Percentiles rank a stretch among this genome's conserved stretches.
Evolutionary conservation across 139 green algal genomes (phyloP).

Genomic region (Deuterostichococcus epilithicus): DNA sequence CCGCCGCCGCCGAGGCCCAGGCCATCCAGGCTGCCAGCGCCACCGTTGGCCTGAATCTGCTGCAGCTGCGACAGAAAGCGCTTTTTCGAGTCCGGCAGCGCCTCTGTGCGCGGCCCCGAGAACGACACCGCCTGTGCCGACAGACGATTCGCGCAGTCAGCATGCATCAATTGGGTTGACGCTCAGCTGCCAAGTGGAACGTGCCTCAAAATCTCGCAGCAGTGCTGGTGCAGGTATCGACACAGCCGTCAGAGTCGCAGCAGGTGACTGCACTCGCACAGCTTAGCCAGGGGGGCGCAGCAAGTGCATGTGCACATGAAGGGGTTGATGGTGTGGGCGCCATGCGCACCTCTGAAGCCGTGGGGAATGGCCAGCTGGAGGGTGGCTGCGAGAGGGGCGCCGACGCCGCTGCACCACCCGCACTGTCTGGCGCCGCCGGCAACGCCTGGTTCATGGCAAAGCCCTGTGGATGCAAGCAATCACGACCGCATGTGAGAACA

Average conservation of each 20-base stretch:
- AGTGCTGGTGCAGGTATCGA: too few species aligned
- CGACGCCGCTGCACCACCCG: background rate
- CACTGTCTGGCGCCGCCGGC: background rate
- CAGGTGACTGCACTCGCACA: too few species aligned
- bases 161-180: too few species aligned
- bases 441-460: background rate
- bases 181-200: too few species aligned
- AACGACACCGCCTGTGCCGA: background rate
- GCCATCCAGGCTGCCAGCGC: background rate
- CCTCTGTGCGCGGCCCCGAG: background rate
- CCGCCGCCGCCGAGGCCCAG: background rate
- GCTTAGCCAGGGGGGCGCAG: too few species aligned
- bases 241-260: too few species aligned
- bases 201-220: too few species aligned
- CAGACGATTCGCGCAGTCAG: too few species aligned
- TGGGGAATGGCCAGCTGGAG: conserved; percentile 21
- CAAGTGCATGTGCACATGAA: too few species aligned
- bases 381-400: background rate
- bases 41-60: conserved; percentile 4
- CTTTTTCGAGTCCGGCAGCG: conserved; percentile 34
- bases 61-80: conserved; percentile 33
- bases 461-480: too few species aligned
- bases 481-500: too few species aligned
- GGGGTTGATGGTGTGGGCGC: too few species aligned
- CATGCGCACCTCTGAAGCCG: background rate